Evolutionary conservation across 148 eudicot species (phyloP), one percentile per base, ranked within the genome.

Genomic region (Linanthus parryae): DNA sequence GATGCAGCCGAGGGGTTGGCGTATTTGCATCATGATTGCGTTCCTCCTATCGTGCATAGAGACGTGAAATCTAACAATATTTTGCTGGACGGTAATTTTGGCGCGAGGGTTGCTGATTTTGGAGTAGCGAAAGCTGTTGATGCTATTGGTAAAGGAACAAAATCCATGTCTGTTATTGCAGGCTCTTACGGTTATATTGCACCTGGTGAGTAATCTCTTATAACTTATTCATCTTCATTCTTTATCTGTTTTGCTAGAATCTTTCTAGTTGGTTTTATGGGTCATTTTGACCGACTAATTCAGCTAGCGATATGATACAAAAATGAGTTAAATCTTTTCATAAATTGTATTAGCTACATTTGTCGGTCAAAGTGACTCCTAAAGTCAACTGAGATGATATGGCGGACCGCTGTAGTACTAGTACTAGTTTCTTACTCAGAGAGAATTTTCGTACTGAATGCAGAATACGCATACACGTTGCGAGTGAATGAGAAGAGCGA

Each of bases 401-500:
- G n/a, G n/a, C n/a, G n/a, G n/a, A n/a, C n/a, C n/a, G n/a, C n/a
- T n/a, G n/a, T n/a, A n/a, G n/a, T n/a, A n/a, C n/a, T n/a, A n/a
- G n/a, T n/a, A n/a, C n/a, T n/a, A n/a, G n/a, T n/a, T n/a, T n/a
- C n/a, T n/a, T n/a, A n/a, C n/a, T n/a, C n/a, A n/a, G n/a, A n/a
- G n/a, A n/a, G n/a, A n/a, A 31, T 31, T 25, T 48, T 3, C 7
- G 14, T 3, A 27, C n/a, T 17, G 11, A 20, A 26, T 39, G 52
- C 76, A 85, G 94, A 85, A 49, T 85, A 85, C 25, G 88, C 88
- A 26, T 85, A 85, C 79, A 78, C 85, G 36, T 29, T 81, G 57
- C 81, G 81, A 52, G 85, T 85, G 1, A 78, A 81, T 31, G 94
- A 81, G 65, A 85, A 76, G 72, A 78, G 77, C n/a, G 94, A 85